Percentiles rank a stretch among this genome's conserved stretches.
Evolutionary conservation across 352 stramenopile species (phyloP).

Genomic region (Phytophthora ohioensis): DNA sequence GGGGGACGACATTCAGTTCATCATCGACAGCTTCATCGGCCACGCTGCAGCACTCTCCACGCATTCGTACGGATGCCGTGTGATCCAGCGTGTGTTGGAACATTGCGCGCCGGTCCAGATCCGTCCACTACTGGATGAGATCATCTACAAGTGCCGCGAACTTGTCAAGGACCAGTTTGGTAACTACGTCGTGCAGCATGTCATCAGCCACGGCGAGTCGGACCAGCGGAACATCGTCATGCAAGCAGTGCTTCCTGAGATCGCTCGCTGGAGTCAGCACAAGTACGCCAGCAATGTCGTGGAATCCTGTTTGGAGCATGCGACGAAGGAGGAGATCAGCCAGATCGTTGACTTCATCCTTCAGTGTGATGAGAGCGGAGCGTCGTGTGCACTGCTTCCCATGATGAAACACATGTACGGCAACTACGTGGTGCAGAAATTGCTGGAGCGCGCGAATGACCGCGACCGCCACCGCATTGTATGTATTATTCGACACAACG

Average conservation of each 20-base stretch:
- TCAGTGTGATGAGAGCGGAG: constrained; percentile 74
- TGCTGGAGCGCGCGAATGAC: constrained; percentile 92
- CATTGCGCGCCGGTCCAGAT: constrained; percentile 94
- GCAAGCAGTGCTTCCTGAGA: constrained; percentile 85
- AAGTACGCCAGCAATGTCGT: constrained; percentile 98
- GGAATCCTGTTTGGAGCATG: constrained; percentile 93
- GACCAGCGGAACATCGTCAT: constrained; percentile 88
- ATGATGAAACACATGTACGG: constrained; percentile 98
- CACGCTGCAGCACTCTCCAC: constrained; percentile 93
- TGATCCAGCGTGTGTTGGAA: constrained; percentile 98
- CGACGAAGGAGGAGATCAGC: constrained; percentile 82
- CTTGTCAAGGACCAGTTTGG: constrained; percentile 97
- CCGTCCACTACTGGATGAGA: constrained; percentile 93
- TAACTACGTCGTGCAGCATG: constrained; percentile 99
- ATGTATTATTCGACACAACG: constrained; percentile 92
- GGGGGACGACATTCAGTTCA: constrained; percentile 96
- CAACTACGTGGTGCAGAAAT: constrained; percentile 97
- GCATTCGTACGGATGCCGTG: constrained; percentile 98
- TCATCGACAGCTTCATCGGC: constrained; percentile 95
- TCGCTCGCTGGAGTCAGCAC: constrained; percentile 93
- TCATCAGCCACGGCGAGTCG: constrained; percentile 94
- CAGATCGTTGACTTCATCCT: constrained; percentile 85
- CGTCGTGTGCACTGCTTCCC: constrained; percentile 82
- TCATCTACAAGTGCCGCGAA: constrained; percentile 90
- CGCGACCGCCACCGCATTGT: constrained; percentile 89